Evolutionary conservation across 2,329 filamentous ascomycete genomes (phyloP).

Genomic region (Juglanconis sp.): DNA sequence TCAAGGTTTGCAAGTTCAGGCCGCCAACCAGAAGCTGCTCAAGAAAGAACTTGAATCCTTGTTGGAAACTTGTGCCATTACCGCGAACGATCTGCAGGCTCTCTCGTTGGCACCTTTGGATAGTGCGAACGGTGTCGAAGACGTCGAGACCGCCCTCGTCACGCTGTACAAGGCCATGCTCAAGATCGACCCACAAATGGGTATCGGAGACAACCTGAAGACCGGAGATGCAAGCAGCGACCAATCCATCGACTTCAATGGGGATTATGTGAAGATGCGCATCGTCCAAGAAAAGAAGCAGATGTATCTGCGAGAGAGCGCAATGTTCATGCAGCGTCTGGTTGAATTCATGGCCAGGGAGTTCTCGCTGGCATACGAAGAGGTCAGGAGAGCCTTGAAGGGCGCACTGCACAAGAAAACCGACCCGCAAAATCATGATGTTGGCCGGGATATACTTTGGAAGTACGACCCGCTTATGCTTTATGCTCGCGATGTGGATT

Average conservation of each 20-base stretch:
- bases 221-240: conserved; percentile 46
- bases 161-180: conserved; percentile 88
- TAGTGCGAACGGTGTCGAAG: conserved; percentile 64
- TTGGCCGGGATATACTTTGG: conserved; percentile 74
- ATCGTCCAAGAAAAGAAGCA: conserved; percentile 94
- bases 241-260: conserved; percentile 55
- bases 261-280: conserved; percentile 83
- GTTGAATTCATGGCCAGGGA: conserved; percentile 78
- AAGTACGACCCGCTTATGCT: conserved; percentile 83
- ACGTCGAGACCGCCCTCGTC: conserved; percentile 74
- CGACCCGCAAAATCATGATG: conserved; percentile 67
- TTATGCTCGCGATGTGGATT: conserved; percentile 82
- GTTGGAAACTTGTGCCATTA: conserved; percentile 89
- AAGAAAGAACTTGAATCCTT: conserved; percentile 85
- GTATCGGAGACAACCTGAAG: conserved; percentile 47
- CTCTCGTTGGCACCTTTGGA: conserved; percentile 73
- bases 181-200: conserved; percentile 83
- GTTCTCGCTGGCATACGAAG: conserved; percentile 72
- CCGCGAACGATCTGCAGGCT: conserved; percentile 68
- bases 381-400: conserved; percentile 63
- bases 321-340: conserved; percentile 73
- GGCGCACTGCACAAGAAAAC: conserved; percentile 62
- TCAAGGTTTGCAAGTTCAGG: conserved; percentile 94
- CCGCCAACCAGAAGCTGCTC: conserved; percentile 91
- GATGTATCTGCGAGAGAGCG: conserved; percentile 75